Evolutionary conservation across 495 filamentous ascomycete genomes (phyloP), one percentile per base, ranked within the genome.

Genomic region (Parathielavia hyrcaniae): DNA sequence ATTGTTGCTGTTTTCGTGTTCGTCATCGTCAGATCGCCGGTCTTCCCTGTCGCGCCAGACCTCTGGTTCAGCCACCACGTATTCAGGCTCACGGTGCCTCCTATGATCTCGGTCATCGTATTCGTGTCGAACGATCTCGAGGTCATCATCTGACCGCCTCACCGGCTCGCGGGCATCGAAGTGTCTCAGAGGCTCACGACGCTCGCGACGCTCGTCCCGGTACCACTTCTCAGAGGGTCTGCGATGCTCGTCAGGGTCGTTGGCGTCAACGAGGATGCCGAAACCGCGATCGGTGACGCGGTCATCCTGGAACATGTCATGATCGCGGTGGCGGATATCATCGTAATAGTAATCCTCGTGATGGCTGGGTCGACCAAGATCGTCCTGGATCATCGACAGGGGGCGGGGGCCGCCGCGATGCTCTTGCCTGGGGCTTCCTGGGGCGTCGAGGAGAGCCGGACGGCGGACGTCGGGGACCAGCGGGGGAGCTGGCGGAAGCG

Each of bases 361-460:
- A 40, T 77, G 75, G n/a, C 65, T 17, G 55, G 61, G 36, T 51
- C 72, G 57, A 60, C 59, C 36, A 58, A 73, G 49, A 41, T 57
- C 46, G 36, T 81, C 78, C 39, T 79, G 75, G 36, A 77, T 75
- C n/a, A 78, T 61, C 0, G 76, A 77, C 5, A 77, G 65, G 7
- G 79, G 77, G 13, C 79, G 69, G 1, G 67, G 65, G 14, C 61
- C 34, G 12, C 57, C 56, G n/a, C 68, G 68, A n/a, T 66, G 71
- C 12, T 72, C 68, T 9, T 57, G 55, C 32, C 64, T 66, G 8
- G 65, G 64, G 53, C 70, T 75, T 40, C 61, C 60, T 14, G 71
- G 68, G 5, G 51, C 62, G 32, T 73, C 70, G 23, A 71, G 61
- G 4, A 61, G 51, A 32, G 30, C 50, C 10, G 61, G 30, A 5